Evolutionary conservation across 1,284 basidiomycete genomes (phyloP).

Genomic region (Sanghuangporus sanghuang): DNA sequence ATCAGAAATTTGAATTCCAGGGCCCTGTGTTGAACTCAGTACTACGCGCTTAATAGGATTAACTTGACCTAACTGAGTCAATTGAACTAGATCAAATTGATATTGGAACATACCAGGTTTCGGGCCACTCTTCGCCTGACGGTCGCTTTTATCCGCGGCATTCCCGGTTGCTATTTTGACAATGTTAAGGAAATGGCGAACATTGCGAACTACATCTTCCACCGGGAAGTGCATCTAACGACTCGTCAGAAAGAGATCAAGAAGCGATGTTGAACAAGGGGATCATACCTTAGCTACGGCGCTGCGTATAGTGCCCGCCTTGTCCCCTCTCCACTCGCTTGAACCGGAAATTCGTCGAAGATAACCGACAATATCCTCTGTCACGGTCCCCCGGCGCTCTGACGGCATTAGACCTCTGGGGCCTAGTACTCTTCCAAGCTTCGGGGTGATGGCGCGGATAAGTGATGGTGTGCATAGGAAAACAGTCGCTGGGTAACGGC

Average conservation of each 20-base stretch:
- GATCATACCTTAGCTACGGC: slow-evolving; percentile 63
- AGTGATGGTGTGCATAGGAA: slow-evolving; percentile 82
- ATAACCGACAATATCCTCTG: slow-evolving; percentile 78
- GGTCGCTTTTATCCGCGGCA: slow-evolving; percentile 36
- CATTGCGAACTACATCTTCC: slow-evolving; percentile 75
- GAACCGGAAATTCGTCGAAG: slow-evolving; percentile 78
- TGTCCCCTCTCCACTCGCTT: slow-evolving; percentile 92
- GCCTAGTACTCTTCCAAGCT: slow-evolving; percentile 86
- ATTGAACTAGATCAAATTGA: not conserved
- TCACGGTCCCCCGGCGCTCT: slow-evolving; percentile 90
- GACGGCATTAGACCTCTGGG: slow-evolving; percentile 96
- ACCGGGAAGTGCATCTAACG: slow-evolving; percentile 69
- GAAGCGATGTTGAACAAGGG: slow-evolving; percentile 1
- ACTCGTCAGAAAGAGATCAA: slow-evolving; percentile 2
- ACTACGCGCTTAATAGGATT: slow-evolving; percentile 71
- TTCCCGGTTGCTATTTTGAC: slow-evolving; percentile 77
- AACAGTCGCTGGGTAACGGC: slow-evolving; percentile 70
- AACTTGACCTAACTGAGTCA: slow-evolving; percentile 34
- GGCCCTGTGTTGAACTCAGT: slow-evolving; percentile 82
- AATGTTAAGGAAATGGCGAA: slow-evolving; percentile 72
- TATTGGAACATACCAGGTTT: slow-evolving; percentile 7
- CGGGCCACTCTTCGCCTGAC: slow-evolving; percentile 26
- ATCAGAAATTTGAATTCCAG: slow-evolving; percentile 73
- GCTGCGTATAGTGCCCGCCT: slow-evolving; percentile 78
- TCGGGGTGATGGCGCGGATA: slow-evolving; percentile 73